Base-by-base conservation (phyloP, 768 basidiomycete genomes). In the Royoungia palumana region DNA sequence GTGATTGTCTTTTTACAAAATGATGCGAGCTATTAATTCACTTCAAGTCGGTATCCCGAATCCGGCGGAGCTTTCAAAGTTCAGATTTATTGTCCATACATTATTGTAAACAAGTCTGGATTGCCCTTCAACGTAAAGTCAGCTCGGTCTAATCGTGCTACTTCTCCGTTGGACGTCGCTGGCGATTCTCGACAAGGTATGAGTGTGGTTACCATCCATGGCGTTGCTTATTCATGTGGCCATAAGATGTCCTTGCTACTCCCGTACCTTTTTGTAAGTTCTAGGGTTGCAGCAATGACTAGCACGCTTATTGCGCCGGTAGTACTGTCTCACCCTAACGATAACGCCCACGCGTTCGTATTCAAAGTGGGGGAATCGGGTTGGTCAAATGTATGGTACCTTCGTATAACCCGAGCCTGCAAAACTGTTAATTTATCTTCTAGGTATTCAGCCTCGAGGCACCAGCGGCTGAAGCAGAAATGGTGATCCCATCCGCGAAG, bases 31-130 rank as follows among this genome's bases (percentile, higher is more conserved):
- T 59, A 20, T 53, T 59, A 20, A 65, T 40, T 28, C 40, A 35
- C 41, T 2, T 37, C 25, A 42, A 84, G 87, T 19, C 84, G 83
- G 44, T 88, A 89, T 68, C 82, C 90, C 7, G 82, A 96, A 44
- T 87, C 94, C 6, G 96, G 94, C 2, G 94, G 94, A 20, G 93
- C 94, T 1, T 94, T 96, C 77, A 93, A 88, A 67, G 90, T 96
- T 0, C 95, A 98, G 66, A 82, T 99, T 38, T 98, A 90, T 63
- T 82, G 82, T 54, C 94, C 94, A 3, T 98, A 87, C 61, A 72
- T 98, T 44, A 70, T 98, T 35, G 66, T 95, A 65, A 99, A 99
- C 72, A 97, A 96, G 73, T 94, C 94, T 0, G 87, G 85, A 7
- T 69, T 94, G 30, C 85, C 93, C 2, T 95, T 95, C 61, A 73